Evolutionary conservation across 805 yeast genomes (phyloP).

Genomic region (Ogataea salicorniae): DNA sequence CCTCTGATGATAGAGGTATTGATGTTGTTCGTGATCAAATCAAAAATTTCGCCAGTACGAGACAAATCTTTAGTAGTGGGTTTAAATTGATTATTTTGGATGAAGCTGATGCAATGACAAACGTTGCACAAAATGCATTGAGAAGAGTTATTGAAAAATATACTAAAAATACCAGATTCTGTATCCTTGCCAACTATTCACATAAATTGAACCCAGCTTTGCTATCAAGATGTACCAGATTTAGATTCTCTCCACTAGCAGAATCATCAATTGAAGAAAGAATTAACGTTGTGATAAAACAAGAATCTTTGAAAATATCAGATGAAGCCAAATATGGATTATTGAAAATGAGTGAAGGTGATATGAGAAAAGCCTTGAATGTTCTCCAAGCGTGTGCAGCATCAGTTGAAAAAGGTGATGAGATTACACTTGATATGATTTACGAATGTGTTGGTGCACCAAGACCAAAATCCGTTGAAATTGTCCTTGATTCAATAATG

Average conservation of each 20-base stretch:
- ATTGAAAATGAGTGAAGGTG: slow-evolving; percentile 78
- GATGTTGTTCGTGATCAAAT: slow-evolving; percentile 97
- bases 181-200: slow-evolving; percentile 92
- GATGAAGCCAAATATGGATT: slow-evolving; percentile 61
- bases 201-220: slow-evolving; percentile 95
- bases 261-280: slow-evolving; percentile 64
- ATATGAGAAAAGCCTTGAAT: slow-evolving; percentile 92
- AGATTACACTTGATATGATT: slow-evolving; percentile 67
- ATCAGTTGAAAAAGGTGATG: slow-evolving; percentile 47
- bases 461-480: slow-evolving; percentile 76
- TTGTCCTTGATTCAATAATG: slow-evolving; percentile 69
- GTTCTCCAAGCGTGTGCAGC: slow-evolving; percentile 93
- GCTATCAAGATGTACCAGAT: slow-evolving; percentile 89
- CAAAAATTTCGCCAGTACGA: slow-evolving; percentile 92
- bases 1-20: slow-evolving; percentile 96
- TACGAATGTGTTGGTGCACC: slow-evolving; percentile 97
- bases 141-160: slow-evolving; percentile 86
- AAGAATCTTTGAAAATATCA: slow-evolving; percentile 57
- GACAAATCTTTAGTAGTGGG: slow-evolving; percentile 83
- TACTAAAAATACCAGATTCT: slow-evolving; percentile 91
- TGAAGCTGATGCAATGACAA: slow-evolving; percentile 95
- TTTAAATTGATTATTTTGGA: slow-evolving; percentile 89
- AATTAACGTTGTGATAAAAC: slow-evolving; percentile 59
- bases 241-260: slow-evolving; percentile 82
- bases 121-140: slow-evolving; percentile 78